Conservation (phyloP, 768 basidiomycete species). For the Tricholomella constricta region DNA sequence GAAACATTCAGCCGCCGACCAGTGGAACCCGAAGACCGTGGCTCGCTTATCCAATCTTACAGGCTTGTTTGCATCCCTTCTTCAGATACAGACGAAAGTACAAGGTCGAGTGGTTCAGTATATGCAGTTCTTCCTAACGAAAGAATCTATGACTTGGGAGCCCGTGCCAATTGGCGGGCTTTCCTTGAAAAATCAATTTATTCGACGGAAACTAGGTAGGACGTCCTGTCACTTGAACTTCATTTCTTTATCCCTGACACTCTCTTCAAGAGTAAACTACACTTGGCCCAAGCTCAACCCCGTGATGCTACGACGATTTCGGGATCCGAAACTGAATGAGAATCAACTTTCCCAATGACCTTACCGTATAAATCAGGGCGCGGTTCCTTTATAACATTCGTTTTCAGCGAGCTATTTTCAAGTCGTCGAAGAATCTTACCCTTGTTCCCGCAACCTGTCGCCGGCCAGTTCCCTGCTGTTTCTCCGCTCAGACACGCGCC, state of each 20-base stretch:
- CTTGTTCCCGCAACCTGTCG: slow-evolving; percentile 53
- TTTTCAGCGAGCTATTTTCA: neutral
- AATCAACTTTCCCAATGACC: neutral
- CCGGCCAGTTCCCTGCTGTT: slow-evolving; percentile 52
- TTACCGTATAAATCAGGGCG: slow-evolving; percentile 14
- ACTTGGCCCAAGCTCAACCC: slow-evolving; percentile 43
- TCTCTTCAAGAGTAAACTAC: slow-evolving; percentile 22
- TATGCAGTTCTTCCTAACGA: slow-evolving; percentile 26
- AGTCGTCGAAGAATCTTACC: slow-evolving; percentile 31
- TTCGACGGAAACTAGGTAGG: neutral
- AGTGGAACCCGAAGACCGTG: slow-evolving; percentile 8
- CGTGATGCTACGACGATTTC: slow-evolving; percentile 29
- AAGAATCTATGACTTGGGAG: slow-evolving; percentile 41
- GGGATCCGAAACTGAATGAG: slow-evolving; percentile 1
- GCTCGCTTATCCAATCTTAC: neutral
- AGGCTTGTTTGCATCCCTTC: slow-evolving; percentile 29
- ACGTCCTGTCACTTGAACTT: neutral
- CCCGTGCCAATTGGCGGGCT: slow-evolving; percentile 28
- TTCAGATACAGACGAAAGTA: neutral
- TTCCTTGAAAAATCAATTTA: slow-evolving; percentile 11
- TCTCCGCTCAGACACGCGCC: slow-evolving; percentile 56
- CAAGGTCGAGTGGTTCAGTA: slow-evolving; percentile 7
- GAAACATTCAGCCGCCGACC: slow-evolving; percentile 21
- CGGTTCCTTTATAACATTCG: slow-evolving; percentile 10
- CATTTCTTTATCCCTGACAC: neutral